Percentiles rank a stretch among this genome's conserved stretches.
Conservation (phyloP, 805 yeast species). For the Yamadazyma akitaensis region DNA sequence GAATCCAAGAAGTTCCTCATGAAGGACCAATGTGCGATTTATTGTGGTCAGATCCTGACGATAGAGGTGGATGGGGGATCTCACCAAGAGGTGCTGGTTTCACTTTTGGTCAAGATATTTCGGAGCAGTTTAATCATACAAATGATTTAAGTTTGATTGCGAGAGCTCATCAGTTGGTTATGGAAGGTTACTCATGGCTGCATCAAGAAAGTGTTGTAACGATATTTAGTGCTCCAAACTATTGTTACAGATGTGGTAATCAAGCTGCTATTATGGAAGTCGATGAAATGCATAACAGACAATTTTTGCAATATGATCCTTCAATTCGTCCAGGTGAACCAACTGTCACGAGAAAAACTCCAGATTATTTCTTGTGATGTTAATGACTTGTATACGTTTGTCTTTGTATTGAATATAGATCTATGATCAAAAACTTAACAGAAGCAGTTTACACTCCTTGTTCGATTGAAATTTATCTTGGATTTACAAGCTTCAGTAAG, state of each 20-base stretch:
- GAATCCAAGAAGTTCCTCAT: conserved; percentile 95
- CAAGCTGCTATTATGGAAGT: conserved; percentile 99
- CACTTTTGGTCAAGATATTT: conserved; percentile 94
- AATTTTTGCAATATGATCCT: conserved; percentile 93
- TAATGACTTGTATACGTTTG: conserved; percentile 2
- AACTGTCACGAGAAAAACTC: conserved; percentile 92
- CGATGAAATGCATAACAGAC: conserved; percentile 88
- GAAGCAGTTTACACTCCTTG: too few species aligned
- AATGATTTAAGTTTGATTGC: conserved; percentile 83
- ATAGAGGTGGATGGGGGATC: conserved; percentile 97
- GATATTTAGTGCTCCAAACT: conserved; percentile 92
- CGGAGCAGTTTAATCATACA: conserved; percentile 90
- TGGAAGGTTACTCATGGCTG: conserved; percentile 96
- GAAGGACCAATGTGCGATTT: conserved; percentile 98
- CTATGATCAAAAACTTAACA: background rate
- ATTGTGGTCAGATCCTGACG: conserved; percentile 97
- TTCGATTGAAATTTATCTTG: too few species aligned
- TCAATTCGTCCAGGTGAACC: conserved; percentile 98
- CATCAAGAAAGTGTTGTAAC: conserved; percentile 94
- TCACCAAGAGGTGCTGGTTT: conserved; percentile 98
- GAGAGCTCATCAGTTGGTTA: conserved; percentile 95
- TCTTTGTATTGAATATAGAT: conserved; percentile 5
- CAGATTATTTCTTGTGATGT: conserved; percentile 76
- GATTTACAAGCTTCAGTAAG: too few species aligned
- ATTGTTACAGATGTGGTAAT: conserved; percentile 96